A percentile compares a stretch with the other conserved stretches of the same genome.
Conservation (phyloP, 2,329 filamentous ascomycete species). For the Dothiorella sarmentorum region DNA sequence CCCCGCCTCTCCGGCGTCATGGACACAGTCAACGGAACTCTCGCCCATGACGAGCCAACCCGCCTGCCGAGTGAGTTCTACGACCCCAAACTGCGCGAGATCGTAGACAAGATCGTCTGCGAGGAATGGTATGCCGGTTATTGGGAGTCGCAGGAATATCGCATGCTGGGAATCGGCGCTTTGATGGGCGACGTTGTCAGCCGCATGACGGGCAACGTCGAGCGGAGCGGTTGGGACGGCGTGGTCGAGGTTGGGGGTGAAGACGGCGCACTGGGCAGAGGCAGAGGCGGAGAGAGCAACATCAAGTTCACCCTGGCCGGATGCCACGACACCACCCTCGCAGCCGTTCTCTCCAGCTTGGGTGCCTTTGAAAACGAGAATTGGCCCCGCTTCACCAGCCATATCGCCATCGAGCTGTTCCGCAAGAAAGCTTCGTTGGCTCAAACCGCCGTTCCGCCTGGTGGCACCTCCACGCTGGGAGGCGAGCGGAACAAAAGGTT, state of each 20-base stretch:
- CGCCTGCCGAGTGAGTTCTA: conserved; percentile 84
- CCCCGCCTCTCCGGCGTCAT: conserved; percentile 86
- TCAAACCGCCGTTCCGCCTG: conserved; percentile 26
- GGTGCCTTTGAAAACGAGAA: conserved; percentile 69
- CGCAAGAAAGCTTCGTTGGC: conserved; percentile 43
- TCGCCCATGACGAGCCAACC: conserved; percentile 78
- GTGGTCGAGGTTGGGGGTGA: conserved; percentile 40
- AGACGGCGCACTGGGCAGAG: conserved; percentile 33
- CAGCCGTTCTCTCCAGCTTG: conserved; percentile 70
- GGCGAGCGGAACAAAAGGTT: not conserved
- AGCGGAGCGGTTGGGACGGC: conserved; percentile 35
- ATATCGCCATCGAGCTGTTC: conserved; percentile 89
- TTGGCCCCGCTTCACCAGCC: conserved; percentile 94
- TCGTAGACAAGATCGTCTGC: conserved; percentile 69
- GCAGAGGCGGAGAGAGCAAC: conserved; percentile 48
- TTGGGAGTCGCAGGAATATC: conserved; percentile 78
- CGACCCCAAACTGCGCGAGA: conserved; percentile 64
- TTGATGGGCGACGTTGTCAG: conserved; percentile 77
- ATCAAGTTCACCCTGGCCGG: conserved; percentile 77
- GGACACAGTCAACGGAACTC: conserved; percentile 88
- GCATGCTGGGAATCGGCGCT: conserved; percentile 80
- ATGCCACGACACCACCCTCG: conserved; percentile 92
- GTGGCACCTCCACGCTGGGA: conserved; percentile 19
- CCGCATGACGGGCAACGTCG: conserved; percentile 41
- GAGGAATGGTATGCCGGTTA: conserved; percentile 96